Base-by-base conservation (phyloP, 2,329 filamentous ascomycete species). In the Fonsecaea nubica region DNA sequence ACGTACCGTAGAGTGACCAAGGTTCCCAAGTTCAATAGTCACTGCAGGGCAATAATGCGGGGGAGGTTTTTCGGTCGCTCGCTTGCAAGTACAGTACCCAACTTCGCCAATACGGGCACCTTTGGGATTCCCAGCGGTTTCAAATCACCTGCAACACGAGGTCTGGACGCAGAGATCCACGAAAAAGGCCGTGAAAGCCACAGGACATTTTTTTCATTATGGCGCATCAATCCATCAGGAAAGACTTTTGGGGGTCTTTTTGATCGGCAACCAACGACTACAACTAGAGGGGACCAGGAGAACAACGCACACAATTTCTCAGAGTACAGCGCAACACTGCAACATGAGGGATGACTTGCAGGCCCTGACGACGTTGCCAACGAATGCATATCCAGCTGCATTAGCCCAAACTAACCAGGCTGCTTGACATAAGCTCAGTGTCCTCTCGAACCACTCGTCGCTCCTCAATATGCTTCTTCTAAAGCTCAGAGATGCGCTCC, bases 381-480 rank as follows among this genome's bases (percentile, higher is more conserved):
- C 69, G 67, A 71, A 71, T 71, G 65, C 67, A 68, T 69, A 67
- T 48, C 42, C 62, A 67, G 65, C 63, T 71, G 69, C 69, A 70
- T 71, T 71, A 71, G 69, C 62, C 64, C 63, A 64, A 50, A 63
- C 63, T 67, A 61, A 64, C 56, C 54, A 63, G 54, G 58, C 55
- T 62, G 45, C 54, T 68, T 67, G 68, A 64, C 68, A 64, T 64
- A 63, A 66, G 53, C 65, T 67, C 65, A 59, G 63, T 62, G 54
- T 33, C 50, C 48, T 42, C 45, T 48, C 21, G 36, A 63, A 50
- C 68, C 68, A 70, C 63, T 70, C 65, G 62, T 58, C 58, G 59
- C 42, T 40, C 50, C 36, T 58, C 54, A 21, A 21, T 38, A 52
- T 52, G 55, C 54, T 30, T 65, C 54, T 63, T 63, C 63, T 52